Evolutionary conservation across 768 basidiomycete species (phyloP), one percentile per base, ranked within the genome.

Genomic region (Lactarius tabidus): DNA sequence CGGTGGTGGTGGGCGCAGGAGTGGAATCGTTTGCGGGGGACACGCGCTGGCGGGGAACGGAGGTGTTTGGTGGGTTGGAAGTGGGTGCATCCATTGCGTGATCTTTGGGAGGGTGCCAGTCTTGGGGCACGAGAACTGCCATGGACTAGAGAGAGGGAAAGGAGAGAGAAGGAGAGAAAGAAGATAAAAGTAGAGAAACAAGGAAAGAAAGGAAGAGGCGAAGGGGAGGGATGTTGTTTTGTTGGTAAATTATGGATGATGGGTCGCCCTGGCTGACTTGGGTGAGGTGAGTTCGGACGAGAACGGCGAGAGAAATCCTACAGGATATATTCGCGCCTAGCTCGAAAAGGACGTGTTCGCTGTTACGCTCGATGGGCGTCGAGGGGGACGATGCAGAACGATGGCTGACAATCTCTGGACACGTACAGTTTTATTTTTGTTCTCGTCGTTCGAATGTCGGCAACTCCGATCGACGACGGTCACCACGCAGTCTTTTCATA

Each of bases 91-190:
- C 86, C 87, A 88, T 89, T 70, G 80, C 73, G 70, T 77, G 76
- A 77, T 88, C 85, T 82, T 82, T 82, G 73, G 82, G 81, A 70
- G 81, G 82, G 70, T 83, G 83, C 89, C 89, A 90, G 80, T 90
- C 88, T 79, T 84, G 81, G 74, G 86, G 81, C 69, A 84, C 87
- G 79, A 90, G 85, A 80, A 89, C 83, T 78, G 89, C 89, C 89
- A 91, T 90, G 81, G 75, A 76, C 75, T 74, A 67, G 66, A 67
- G 64, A 58, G 41, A 43, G 67, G 65, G 64, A 64, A 59, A 57
- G 43, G 36, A 43, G 18, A 56, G 18, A 35, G 18, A 56, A 17
- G 26, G 35, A 62, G 17, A 29, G 23, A 35, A 41, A 20, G 29
- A 58, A 58, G 48, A 48, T 41, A 62, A 51, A 20, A 62, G 33